These are phyloP conservation scores for Ophiostoma sp. DNA, from an alignment of 2,329 filamentous ascomycete species.

Conservation along the genomic window DNA sequence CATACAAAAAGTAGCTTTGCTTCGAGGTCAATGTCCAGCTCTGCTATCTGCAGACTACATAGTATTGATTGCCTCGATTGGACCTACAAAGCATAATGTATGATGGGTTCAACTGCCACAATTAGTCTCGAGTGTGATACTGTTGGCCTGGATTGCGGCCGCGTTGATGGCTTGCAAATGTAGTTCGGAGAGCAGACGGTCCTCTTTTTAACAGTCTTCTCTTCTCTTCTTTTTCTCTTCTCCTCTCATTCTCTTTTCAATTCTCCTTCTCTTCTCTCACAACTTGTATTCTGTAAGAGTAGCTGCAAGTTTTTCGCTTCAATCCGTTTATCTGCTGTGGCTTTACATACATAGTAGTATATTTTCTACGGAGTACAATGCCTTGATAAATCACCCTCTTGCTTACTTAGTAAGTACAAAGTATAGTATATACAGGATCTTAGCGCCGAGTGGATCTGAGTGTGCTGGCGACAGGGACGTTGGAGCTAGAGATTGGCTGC, in stretches of 20 bases:
- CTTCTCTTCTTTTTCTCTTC: neutral
- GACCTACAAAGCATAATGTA: neutral
- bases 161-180: neutral
- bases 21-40: neutral
- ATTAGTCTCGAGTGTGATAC: neutral
- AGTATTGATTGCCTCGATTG: neutral
- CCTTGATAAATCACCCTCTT: too few relatives aligned
- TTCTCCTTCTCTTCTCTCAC: too few relatives aligned
- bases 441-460: conserved; percentile 27
- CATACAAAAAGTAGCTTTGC: neutral
- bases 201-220: too few relatives aligned
- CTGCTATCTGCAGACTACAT: neutral
- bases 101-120: neutral
- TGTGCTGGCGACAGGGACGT: conserved; percentile 26
- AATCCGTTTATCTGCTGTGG: too few relatives aligned
- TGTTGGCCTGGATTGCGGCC: neutral
- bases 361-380: too few relatives aligned
- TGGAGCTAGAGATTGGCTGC: conserved; percentile 28
- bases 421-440: neutral
- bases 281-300: too few relatives aligned
- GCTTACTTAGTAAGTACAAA: too few relatives aligned
- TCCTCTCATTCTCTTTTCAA: too few relatives aligned
- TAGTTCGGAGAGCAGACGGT: too few relatives aligned
- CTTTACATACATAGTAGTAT: too few relatives aligned
- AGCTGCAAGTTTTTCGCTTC: too few relatives aligned